Conservation (phyloP, 2,329 filamentous ascomycete species). For the Dendrostoma leiphaemia region DNA sequence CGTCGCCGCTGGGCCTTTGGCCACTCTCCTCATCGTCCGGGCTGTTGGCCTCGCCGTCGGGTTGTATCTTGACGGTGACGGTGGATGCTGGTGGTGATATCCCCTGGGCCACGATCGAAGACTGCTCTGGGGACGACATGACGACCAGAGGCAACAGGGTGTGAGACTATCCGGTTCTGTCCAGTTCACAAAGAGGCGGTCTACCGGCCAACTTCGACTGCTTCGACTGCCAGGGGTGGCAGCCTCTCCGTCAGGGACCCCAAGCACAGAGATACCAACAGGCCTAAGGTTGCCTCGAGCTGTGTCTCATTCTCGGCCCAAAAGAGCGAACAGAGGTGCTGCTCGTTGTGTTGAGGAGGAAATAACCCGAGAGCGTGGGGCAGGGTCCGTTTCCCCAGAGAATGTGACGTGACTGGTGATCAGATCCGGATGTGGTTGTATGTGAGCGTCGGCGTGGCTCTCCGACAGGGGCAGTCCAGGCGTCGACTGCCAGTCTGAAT, state of each 20-base stretch:
- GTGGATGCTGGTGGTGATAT: constrained; percentile 11
- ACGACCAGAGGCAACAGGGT: neutral
- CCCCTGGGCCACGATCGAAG: neutral
- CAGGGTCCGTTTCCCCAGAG: no score
- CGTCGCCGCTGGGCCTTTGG: constrained; percentile 26
- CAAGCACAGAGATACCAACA: no score
- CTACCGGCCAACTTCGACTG: no score
- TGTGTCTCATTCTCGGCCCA: neutral
- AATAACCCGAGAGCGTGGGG: no score
- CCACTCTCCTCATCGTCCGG: constrained; percentile 10
- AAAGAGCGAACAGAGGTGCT: no score
- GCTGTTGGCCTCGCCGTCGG: constrained; percentile 6
- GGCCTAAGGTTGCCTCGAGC: no score
- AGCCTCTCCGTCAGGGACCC: no score
- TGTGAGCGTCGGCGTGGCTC: neutral
- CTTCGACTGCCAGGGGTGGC: no score
- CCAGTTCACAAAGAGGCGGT: neutral
- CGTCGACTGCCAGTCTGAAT: no score
- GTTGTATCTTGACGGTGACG: constrained; percentile 12
- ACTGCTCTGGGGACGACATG: constrained; percentile 1
- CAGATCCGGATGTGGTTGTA: neutral
- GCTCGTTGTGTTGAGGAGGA: no score
- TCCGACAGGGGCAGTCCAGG: neutral
- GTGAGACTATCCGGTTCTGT: neutral
- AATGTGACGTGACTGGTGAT: no score